These are phyloP conservation scores for Eremomyces bilateralis DNA, from an alignment of 495 filamentous ascomycete species.

Conservation along the genomic window DNA sequence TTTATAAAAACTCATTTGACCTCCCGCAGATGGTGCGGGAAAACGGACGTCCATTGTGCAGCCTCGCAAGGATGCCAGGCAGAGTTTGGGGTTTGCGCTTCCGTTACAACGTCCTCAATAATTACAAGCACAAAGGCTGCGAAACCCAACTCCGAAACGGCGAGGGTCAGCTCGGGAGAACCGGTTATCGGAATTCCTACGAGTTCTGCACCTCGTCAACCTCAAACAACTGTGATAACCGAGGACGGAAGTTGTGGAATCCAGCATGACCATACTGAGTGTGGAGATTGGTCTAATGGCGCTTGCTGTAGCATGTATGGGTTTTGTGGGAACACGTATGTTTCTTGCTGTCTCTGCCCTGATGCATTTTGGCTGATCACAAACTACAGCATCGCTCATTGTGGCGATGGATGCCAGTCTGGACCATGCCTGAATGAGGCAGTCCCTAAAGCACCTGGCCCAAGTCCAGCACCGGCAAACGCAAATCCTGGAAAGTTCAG, in stretches of 20 bases:
- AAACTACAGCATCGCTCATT: constrained; percentile 16
- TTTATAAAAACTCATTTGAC: no score
- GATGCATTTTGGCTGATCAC: neutral
- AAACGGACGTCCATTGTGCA: no score
- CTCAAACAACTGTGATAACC: no score
- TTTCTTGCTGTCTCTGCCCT: neutral
- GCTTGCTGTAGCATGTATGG: constrained; percentile 31
- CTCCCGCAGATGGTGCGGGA: no score
- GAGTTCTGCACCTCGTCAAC: no score
- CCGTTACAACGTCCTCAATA: no score
- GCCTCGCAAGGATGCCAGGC: no score
- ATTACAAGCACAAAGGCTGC: no score
- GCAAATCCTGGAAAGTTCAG: constrained; percentile 25
- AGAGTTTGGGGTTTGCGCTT: no score
- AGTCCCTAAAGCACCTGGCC: constrained; percentile 13
- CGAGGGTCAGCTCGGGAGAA: no score
- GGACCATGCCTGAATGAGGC: constrained; percentile 18
- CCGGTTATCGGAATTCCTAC: no score
- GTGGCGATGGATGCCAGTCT: constrained; percentile 25
- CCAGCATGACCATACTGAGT: constrained; percentile 23
- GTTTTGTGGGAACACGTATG: constrained; percentile 17
- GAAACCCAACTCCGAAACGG: no score
- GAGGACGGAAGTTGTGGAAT: constrained; percentile 28
- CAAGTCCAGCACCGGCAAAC: constrained; percentile 13
- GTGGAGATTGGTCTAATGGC: constrained; percentile 27